These are phyloP conservation scores for Tuber calosporum DNA, from an alignment of 495 filamentous ascomycete genomes.

Conservation along the genomic window DNA sequence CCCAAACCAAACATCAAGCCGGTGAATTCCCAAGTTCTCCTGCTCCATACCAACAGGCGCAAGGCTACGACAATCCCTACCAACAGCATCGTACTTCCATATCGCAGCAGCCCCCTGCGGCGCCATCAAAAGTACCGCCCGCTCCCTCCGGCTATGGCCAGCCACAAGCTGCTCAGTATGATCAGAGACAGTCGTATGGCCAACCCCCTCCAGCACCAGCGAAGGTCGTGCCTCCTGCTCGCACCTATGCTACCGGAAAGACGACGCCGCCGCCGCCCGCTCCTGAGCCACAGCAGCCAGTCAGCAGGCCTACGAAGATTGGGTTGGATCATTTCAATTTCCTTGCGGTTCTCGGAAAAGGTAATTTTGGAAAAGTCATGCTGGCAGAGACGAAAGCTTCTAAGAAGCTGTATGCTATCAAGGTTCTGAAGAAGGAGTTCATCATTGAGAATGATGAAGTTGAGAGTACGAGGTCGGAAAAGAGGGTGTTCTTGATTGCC, in stretches of 20 bases:
- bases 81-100: slow-evolving; percentile 12
- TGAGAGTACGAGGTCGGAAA: slow-evolving; percentile 97
- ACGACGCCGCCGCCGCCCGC: slow-evolving; percentile 43
- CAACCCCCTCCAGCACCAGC: background rate
- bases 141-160: slow-evolving; percentile 18
- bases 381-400: slow-evolving; percentile 89
- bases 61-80: slow-evolving; percentile 31
- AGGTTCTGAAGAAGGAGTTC: slow-evolving; percentile 99
- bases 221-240: slow-evolving; percentile 15
- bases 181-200: slow-evolving; percentile 11
- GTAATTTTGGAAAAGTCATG: slow-evolving; percentile 99
- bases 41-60: slow-evolving; percentile 24
- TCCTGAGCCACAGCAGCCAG: slow-evolving; percentile 45
- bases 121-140: slow-evolving; percentile 37
- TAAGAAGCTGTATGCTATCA: slow-evolving; percentile 93
- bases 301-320: slow-evolving; percentile 55
- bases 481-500: slow-evolving; percentile 91
- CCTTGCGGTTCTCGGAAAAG: slow-evolving; percentile 95
- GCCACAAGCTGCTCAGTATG: background rate
- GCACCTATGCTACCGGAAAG: slow-evolving; percentile 46
- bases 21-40: slow-evolving; percentile 36
- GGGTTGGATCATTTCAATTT: slow-evolving; percentile 99
- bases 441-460: slow-evolving; percentile 99
- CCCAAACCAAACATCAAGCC: slow-evolving; percentile 45
- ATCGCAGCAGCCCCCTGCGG: slow-evolving; percentile 36